Base-by-base conservation (phyloP, 371 early-diverging fungal genomes). In the Mortierella sp. region DNA sequence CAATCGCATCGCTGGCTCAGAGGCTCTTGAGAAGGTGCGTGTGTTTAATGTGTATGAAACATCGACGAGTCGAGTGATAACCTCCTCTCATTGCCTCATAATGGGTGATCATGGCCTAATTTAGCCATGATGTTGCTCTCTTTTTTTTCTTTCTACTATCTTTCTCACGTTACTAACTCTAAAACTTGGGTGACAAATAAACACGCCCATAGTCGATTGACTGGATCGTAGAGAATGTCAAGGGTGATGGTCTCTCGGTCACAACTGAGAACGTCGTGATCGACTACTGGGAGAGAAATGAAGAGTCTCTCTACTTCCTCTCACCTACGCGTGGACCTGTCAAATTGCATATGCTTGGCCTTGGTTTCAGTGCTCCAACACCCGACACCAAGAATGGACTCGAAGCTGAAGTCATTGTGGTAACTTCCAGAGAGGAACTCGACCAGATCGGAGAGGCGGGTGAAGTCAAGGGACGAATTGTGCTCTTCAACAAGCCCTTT, bases 321-420 rank as follows among this genome's bases (percentile, higher is more conserved):
- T 80, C 80, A 18, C 86, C 85, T 1, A 88, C 90, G 16, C 87
- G 89, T 24, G 87, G 88, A 35, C 64, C 63, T 3, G 83, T 87
- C 51, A 70, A 83, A 62, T 43, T 90, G 54, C 72, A 84, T 49
- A 60, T 90, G 76, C 74, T 87, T 12, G 90, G 88, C 0, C 83
- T 90, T n/a, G 90, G 90, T 47, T 77, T 77, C 72, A 87, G 90
- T n/a, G 83, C 63, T 16, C 71, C 74, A 5, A 90, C 90, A 1
- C 72, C 74, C 1, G 66, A 69, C 49, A 84, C 85, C 12, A 54
- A 66, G 10, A 75, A 74, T 40, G 89, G 89, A 30, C 62, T 90
- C 57, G 78, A 78, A 59, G 90, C 89, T 18, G 76, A 87, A 22
- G 83, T 90, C 0, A 45, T 89, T 20, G 84, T 87, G 0, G 89